These are phyloP conservation scores for Tulasnella sp. DNA, from an alignment of 768 basidiomycete species.

Conservation along the genomic window DNA sequence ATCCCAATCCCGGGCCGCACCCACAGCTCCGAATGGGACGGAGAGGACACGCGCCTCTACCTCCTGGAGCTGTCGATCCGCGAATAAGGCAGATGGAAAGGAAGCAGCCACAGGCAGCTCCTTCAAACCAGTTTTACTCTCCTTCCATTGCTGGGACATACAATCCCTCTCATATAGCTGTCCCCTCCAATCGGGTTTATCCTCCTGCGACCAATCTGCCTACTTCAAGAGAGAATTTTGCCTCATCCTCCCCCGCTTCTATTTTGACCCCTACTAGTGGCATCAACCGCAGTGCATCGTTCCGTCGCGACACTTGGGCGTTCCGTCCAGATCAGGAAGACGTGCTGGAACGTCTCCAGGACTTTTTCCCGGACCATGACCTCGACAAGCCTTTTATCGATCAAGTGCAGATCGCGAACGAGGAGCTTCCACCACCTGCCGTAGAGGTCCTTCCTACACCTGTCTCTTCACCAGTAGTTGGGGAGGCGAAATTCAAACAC, in stretches of 20 bases:
- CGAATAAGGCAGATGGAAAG: slow-evolving; percentile 25
- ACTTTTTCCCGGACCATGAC: slow-evolving; percentile 95
- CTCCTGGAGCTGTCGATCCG: slow-evolving; percentile 32
- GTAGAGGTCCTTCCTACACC: slow-evolving; percentile 48
- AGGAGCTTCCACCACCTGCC: slow-evolving; percentile 75
- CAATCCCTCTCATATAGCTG: slow-evolving; percentile 29
- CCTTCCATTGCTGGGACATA: not conserved
- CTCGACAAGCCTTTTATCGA: slow-evolving; percentile 96
- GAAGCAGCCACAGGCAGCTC: slow-evolving; percentile 1
- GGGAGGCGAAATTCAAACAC: slow-evolving; percentile 49
- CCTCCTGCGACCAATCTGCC: not conserved
- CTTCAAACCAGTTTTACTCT: slow-evolving; percentile 15
- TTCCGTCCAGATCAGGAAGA: slow-evolving; percentile 89
- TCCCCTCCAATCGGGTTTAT: slow-evolving; percentile 14
- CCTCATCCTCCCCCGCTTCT: not conserved
- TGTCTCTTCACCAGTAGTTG: not conserved
- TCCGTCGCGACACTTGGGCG: slow-evolving; percentile 74
- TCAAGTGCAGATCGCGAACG: slow-evolving; percentile 51
- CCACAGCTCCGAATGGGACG: not conserved
- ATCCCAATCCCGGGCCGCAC: slow-evolving; percentile 34
- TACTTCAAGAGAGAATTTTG: slow-evolving; percentile 40
- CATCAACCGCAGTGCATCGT: slow-evolving; percentile 30
- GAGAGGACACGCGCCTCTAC: not conserved
- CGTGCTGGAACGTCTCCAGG: slow-evolving; percentile 88
- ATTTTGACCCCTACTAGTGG: slow-evolving; percentile 33